Evolutionary conservation across 805 yeast genomes (phyloP), one percentile per base, ranked within the genome.

Genomic region (Pichia nanzhaoensis): DNA sequence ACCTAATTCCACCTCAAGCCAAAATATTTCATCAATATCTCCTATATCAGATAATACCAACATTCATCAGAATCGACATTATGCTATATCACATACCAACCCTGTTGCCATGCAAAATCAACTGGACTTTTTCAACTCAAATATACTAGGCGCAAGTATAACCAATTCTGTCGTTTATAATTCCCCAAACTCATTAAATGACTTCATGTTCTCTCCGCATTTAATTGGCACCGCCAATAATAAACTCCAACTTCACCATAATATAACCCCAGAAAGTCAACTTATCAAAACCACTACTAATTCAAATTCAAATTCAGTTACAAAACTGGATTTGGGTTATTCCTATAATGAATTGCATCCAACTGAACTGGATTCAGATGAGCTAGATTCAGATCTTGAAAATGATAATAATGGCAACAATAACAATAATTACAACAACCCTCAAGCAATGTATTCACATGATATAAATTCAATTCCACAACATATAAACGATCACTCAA

Each of bases 331-430:
- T 6, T 10, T 24, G 10, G 10, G 10, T 10, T 24, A 24, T 10
- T 24, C 28, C 10, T 24, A 24, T 24, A 24, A 24, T 24, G 28
- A 24, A 24, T 10, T 24, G 9, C 28, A 44, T 17, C 42, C 47
- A 3, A 46, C 45, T 37, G 48, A 45, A 24, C 35, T 49, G 31
- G 51, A 48, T 30, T 44, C 48, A 1, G 47, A 51, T 46, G 22
- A 28, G 22, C 17, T 39, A 18, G 41, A 39, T 18, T 51, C 54
- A 2, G 48, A 46, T 18, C 41, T 41, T 18, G 50, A 48, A 16
- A 34, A 37, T 39, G 41, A 51, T 20, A 37, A 44, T 10, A 41
- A 38, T 37, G 48, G n/a, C n/a, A n/a, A 24, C 28, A 24, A 7
- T 10, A 24, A 24, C 6, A 24, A 24, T 10, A 10, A 24, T 24